These are phyloP conservation scores for Starmerella floricola DNA, from an alignment of 805 yeast species.

Conservation along the genomic window DNA sequence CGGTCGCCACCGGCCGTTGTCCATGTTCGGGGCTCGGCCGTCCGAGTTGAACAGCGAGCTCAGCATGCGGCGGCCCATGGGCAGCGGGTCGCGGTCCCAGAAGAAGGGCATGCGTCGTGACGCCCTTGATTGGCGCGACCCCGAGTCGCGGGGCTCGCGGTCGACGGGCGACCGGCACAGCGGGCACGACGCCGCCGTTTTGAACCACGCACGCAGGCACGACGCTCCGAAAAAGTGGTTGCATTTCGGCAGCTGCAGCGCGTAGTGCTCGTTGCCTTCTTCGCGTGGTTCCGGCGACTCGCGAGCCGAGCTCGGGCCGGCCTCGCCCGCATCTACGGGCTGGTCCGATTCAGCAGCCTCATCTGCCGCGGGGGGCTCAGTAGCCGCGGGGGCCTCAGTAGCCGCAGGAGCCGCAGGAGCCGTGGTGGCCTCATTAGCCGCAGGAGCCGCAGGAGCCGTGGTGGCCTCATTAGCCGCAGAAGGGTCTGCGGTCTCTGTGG, in stretches of 20 bases:
- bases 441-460: background rate
- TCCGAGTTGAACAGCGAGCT: background rate
- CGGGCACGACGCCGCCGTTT: constrained; percentile 66
- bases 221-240: constrained; percentile 74
- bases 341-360: no score
- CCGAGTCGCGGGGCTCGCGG: constrained; percentile 23
- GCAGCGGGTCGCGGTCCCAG: background rate
- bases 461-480: no score
- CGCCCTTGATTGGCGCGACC: no score
- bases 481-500: no score
- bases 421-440: background rate
- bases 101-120: constrained; percentile 1
- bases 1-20: background rate
- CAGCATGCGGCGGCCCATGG: background rate
- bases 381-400: background rate
- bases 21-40: background rate
- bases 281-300: no score
- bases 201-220: constrained; percentile 80
- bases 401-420: background rate
- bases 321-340: no score
- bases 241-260: constrained; percentile 63
- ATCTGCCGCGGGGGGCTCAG: background rate
- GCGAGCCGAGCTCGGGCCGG: no score
- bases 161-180: constrained; percentile 57
- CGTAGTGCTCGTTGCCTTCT: constrained; percentile 37